These are phyloP conservation scores for Stephania japonica DNA, from an alignment of 164 flowering plant genomes.

Conservation along the genomic window DNA sequence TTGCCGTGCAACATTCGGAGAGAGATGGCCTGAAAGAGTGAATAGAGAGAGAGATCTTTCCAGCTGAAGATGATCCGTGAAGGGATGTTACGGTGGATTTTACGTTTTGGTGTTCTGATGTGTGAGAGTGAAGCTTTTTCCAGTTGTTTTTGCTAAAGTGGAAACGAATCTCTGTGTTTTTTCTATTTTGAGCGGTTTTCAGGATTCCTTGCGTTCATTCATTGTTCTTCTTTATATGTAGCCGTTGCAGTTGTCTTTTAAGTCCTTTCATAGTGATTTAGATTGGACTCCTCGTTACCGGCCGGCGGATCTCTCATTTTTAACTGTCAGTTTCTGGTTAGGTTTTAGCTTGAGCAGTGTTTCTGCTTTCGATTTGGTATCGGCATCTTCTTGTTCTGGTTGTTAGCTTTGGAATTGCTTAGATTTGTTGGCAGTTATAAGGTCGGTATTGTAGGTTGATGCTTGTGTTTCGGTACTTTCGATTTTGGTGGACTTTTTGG, in stretches of 20 bases:
- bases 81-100: background rate
- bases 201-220: background rate
- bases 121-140: background rate
- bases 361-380: background rate
- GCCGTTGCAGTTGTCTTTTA: background rate
- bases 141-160: background rate
- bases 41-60: background rate
- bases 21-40: background rate
- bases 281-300: background rate
- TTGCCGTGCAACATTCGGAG: background rate
- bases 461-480: background rate
- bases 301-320: background rate
- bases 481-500: slow-evolving; percentile 5
- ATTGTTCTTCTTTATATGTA: background rate
- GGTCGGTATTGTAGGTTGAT: background rate
- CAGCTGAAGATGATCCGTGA: background rate
- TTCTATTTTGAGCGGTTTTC: background rate
- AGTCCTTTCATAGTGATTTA: background rate
- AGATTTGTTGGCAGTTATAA: background rate
- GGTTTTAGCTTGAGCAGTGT: background rate
- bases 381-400: background rate
- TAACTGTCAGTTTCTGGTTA: background rate
- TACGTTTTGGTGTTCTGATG: background rate
- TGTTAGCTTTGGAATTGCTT: background rate
- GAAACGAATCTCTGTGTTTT: background rate